Base-by-base conservation (phyloP, 2,329 filamentous ascomycete genomes). In the Colletotrichum sp. region DNA sequence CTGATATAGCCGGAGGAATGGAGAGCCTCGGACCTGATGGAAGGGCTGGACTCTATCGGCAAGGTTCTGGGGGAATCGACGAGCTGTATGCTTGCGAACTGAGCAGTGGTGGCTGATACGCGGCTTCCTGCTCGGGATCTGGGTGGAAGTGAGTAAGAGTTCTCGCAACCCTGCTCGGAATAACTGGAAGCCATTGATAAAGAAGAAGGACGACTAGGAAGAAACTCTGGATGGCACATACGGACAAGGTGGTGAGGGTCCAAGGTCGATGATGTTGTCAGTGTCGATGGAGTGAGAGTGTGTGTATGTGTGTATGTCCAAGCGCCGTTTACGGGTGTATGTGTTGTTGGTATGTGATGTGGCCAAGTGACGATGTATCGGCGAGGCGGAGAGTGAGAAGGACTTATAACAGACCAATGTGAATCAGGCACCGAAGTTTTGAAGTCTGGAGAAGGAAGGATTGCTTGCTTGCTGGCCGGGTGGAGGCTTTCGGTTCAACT, bases 71-170 rank as follows among this genome's bases (percentile, higher is more conserved):
- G 77, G 57, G 80, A 81, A 72, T 80, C 80, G 76, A 77, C 72
- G 62, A 81, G 78, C 65, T 80, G 75, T 30, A 82, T 79, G 76
- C 78, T 80, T 77, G 79, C 80, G 60, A 80, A 78, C 68, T 78
- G 77, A 65, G 79, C 78, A 69, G 78, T 77, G 77, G 79, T 81
- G 60, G 82, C 80, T 75, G 82, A 82, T 77, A 80, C 80, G 76
- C 79, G 77, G 80, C 81, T 81, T 77, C 79, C 80, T 76, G 78
- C 78, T 80, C 80, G 80, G 78, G 81, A 83, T 78, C 83, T 84
- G 80, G 82, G 81, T 76, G 79, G 80, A 77, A 79, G 83, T 84
- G 83, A 84, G 83, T 81, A 79, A 81, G 79, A 79, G 79, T 82
- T 78, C 80, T 82, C 80, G 78, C 76, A 78, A 76, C 69, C 76